Base-by-base conservation (phyloP, 768 basidiomycete genomes). In the Coprinellus micaceus region DNA sequence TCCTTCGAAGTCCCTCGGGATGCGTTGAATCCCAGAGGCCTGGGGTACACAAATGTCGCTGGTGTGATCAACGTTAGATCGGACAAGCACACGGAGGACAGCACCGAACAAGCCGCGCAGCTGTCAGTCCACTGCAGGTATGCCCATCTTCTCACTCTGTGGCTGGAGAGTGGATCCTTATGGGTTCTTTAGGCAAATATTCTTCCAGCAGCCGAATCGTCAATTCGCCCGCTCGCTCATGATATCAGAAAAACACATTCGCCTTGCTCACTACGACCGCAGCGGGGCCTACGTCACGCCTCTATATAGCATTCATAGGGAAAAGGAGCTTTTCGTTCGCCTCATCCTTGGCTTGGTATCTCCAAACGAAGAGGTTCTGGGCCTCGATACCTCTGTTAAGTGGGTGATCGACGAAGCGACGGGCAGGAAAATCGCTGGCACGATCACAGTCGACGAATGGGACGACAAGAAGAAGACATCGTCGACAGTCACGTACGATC, bases 251-350 rank as follows among this genome's bases (percentile, higher is more conserved):
- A 41, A 29, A 7, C 2, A 13, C 25, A 5, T 56, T 24, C 37
- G 49, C 10, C 26, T 56, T 1, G 19, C 51, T 19, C 55, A 56
- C n/a, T 51, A 25, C 37, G 55, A 56, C 39, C 10, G 55, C 1
- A 43, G 48, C 39, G 55, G 55, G 3, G 37, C 44, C n/a, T 21
- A 56, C 24, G n/a, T 49, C 25, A 19, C 55, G 1, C 22, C 12
- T 5, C 19, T 24, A 22, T 28, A 41, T 17, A 24, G 51, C 28
- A 22, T 56, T 12, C 47, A 56, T 39, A 25, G 41, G 21, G 37
- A 56, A 2, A 1, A 33, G 4, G 12, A 25, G 3, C n/a, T 24
- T 4, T 56, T 56, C 21, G 28, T 56, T 15, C 47, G 48, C 4
- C 17, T 43, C 21, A 26, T 56, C 13, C 24, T 56, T 6, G 47